These are phyloP conservation scores for Terana coerulea DNA, from an alignment of 768 basidiomycete species.

Conservation along the genomic window DNA sequence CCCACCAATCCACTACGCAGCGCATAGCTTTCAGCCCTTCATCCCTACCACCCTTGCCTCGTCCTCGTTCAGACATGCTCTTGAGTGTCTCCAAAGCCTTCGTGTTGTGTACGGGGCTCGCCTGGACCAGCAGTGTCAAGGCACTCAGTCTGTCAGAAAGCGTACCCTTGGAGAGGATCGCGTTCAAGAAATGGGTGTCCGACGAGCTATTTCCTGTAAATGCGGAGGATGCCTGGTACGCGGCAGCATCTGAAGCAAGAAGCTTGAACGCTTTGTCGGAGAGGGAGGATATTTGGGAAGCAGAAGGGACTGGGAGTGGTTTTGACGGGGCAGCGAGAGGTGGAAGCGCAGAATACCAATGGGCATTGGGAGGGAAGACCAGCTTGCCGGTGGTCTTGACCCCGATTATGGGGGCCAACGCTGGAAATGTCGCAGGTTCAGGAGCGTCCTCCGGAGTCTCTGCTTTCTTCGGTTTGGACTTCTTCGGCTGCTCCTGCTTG, in stretches of 20 bases:
- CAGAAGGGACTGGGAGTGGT: constrained; percentile 31
- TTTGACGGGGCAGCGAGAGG: constrained; percentile 31
- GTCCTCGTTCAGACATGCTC: constrained; percentile 70
- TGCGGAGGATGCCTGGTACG: constrained; percentile 49
- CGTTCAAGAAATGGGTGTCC: constrained; percentile 77
- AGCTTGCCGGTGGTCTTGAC: constrained; percentile 14
- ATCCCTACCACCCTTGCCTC: constrained; percentile 86
- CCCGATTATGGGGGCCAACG: constrained; percentile 8
- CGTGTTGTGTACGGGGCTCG: constrained; percentile 81
- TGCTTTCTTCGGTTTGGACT: background rate
- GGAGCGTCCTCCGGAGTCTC: background rate
- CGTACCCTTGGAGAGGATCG: constrained; percentile 85
- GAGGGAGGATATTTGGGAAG: constrained; percentile 43
- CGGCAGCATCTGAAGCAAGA: constrained; percentile 38
- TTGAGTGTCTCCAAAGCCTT: constrained; percentile 75
- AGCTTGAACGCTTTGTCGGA: constrained; percentile 43
- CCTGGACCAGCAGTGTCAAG: constrained; percentile 83
- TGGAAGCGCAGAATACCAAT: constrained; percentile 53
- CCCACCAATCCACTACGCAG: constrained; percentile 97
- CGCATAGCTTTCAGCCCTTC: constrained; percentile 88
- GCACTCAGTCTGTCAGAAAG: constrained; percentile 91
- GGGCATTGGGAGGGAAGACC: constrained; percentile 34
- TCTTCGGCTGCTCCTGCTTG: background rate
- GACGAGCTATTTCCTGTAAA: constrained; percentile 46
- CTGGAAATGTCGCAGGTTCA: background rate